Evolutionary conservation across 106 monocot species (phyloP), one percentile per base, ranked within the genome.

Genomic region (Apostasia ramifera): DNA sequence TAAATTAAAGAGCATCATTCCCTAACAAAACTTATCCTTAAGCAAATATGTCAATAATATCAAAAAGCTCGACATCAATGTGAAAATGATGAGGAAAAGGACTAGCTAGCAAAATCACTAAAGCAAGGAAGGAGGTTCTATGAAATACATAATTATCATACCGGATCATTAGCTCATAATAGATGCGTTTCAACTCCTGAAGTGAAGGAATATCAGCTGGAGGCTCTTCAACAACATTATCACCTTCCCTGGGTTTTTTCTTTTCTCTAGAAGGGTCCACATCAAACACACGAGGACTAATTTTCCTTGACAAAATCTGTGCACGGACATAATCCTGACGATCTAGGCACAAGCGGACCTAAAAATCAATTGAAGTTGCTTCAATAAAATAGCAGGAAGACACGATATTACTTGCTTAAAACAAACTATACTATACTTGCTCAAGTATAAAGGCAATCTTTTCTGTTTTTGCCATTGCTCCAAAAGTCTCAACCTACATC

Each of bases 391-490:
- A 46, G 3, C 14, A 57, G 42, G 14, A 57, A 54, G 13, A 40
- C 0, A 45, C 5, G 13, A 12, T 10, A 6, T 12, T 3, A 55
- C 12, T 59, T 0, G 8, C n/a, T 7, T 43, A 5, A 40, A 50
- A 6, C 50, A 78, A 66, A 71, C 4, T 26, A 13, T 39, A 53
- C 1, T 68, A 46, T 86, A 98, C 97, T 87, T 98, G 97, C 65
- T 98, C 97, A 59, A 98, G 90, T 71, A 98, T 98, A 66, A 92
- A 98, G 48, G 97, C 90, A 74, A 98, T 98, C 55, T 98, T 98
- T 74, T 98, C 97, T 6, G 97, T 98, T 77, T 90, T 98, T 57
- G 97, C 97, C 97, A 98, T 98, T 62, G 97, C 92, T 78, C 92
- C 97, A 79, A 98, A 98, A 55, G 97, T 98, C 85, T 98, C 97